Evolutionary conservation across 805 yeast species (phyloP).

Genomic region (Saccharomyces eubayanus): DNA sequence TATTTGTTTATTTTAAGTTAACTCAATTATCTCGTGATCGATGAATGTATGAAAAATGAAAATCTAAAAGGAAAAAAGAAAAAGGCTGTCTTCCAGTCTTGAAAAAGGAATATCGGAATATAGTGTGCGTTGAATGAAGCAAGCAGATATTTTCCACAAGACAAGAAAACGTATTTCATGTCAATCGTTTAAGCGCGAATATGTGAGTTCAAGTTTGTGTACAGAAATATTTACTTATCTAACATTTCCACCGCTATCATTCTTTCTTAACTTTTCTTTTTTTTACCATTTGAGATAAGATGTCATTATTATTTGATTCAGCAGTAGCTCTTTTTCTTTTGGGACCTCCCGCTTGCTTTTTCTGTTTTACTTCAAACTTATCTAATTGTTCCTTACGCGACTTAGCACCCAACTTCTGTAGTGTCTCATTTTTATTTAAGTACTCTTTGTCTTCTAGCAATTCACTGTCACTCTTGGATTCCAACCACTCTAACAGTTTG

Average conservation of each 20-base stretch:
- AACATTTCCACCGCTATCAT: neutral
- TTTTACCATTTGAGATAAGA: conserved; percentile 14
- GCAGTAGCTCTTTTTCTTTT: conserved; percentile 5
- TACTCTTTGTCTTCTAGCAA: conserved; percentile 47
- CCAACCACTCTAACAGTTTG: conserved; percentile 73
- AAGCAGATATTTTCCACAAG: neutral
- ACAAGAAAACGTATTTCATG: neutral
- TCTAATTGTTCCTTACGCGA: conserved; percentile 63
- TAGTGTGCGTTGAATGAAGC: neutral
- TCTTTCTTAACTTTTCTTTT: conserved; percentile 9
- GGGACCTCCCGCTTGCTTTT: conserved; percentile 20
- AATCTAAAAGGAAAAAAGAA: neutral
- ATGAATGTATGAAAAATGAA: neutral
- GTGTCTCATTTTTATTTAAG: conserved; percentile 37
- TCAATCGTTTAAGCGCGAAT: neutral
- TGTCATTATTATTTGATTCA: conserved; percentile 9
- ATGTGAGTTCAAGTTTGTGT: neutral
- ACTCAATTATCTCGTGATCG: neutral
- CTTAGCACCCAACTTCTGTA: conserved; percentile 53
- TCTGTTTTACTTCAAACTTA: conserved; percentile 52
- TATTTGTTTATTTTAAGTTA: neutral
- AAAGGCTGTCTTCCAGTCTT: neutral
- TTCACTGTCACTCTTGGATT: conserved; percentile 17
- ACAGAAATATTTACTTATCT: neutral
- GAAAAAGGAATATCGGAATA: neutral